These are phyloP conservation scores for Tetratostichococcus sp. DNA, from an alignment of 139 green algal genomes.

Conservation along the genomic window DNA sequence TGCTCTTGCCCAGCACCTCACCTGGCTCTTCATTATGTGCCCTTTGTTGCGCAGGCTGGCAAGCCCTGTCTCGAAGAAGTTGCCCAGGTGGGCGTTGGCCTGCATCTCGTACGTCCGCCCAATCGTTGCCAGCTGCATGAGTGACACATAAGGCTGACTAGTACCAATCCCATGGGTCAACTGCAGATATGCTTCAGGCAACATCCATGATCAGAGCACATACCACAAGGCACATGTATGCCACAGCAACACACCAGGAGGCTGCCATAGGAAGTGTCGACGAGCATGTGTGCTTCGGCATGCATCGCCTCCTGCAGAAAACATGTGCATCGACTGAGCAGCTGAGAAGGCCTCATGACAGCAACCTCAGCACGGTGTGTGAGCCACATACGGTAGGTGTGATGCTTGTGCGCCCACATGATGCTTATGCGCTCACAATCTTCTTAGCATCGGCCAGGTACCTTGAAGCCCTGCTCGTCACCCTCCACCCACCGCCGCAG, in stretches of 20 bases:
- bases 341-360: no score
- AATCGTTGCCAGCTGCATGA: conserved; percentile 78
- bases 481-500: conserved; percentile 65
- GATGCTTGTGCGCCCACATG: no score
- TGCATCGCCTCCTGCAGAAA: conserved; percentile 46
- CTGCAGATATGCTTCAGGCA: no score
- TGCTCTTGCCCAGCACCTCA: conserved; percentile 18
- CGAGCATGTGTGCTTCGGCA: conserved; percentile 56
- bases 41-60: conserved; percentile 41
- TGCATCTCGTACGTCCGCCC: conserved; percentile 76
- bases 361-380: no score
- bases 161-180: no score
- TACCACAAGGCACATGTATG: no score
- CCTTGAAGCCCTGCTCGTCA: conserved; percentile 66
- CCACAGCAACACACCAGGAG: neutral
- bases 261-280: conserved; percentile 6
- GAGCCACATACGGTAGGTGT: no score
- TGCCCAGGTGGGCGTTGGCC: conserved; percentile 63
- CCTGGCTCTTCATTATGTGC: conserved; percentile 56
- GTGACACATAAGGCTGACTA: no score
- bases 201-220: no score
- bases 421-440: no score
- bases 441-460: no score
- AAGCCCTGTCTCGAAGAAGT: conserved; percentile 50
- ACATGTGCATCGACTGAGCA: neutral